Base-by-base conservation (phyloP, 371 early-diverging fungal species). In the Mortierella sp. region DNA sequence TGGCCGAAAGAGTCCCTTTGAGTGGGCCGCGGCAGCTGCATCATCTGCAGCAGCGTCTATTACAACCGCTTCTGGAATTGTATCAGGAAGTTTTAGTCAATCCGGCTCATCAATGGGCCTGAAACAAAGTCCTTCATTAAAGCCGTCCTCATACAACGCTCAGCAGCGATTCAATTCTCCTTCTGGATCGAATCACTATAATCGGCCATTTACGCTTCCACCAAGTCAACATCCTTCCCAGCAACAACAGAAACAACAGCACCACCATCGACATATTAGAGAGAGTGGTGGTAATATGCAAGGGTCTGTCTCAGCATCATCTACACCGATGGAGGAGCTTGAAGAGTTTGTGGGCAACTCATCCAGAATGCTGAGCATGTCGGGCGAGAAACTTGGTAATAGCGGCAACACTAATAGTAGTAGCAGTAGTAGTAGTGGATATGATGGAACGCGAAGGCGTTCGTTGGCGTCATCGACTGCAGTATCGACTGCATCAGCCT, bases 1-100 rank as follows among this genome's bases (percentile, higher is more conserved):
- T 61, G 79, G 70, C 13, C 66, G 79, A 34, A 78, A 73, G 60
- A 72, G 73, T 60, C 73, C 79, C 2, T 78, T 73, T 49, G 79
- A 78, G 12, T 78, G 79, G 79, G 79, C 79, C 1, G 70, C 70
- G 13, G 66, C 66, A 22, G 66, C 70, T 8, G 66, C 75, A 32
- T 59, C 76, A 1, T 70, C 76, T 0, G 67, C 67, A 12, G 67
- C 73, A 17, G 70, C 76, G 0, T 70, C 76, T 0, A 62, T 75
- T 43, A 55, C 75, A 0, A 67, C 74, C 2, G 75, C 75, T 0
- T 54, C 75, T 22, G 69, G 66, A 5, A 76, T 76, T 31, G 67
- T 76, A 13, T 61, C 76, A 23, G 76, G 70, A 29, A 65, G 76
- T 17, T 66, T 75, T 51, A 61, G 75, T 22, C 61, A 61, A 22